A percentile compares a stretch with the other conserved stretches of the same genome.
These are phyloP conservation scores for Aspergillus ochraceoroseus DNA, from an alignment of 2,329 filamentous ascomycete genomes.

Conservation along the genomic window DNA sequence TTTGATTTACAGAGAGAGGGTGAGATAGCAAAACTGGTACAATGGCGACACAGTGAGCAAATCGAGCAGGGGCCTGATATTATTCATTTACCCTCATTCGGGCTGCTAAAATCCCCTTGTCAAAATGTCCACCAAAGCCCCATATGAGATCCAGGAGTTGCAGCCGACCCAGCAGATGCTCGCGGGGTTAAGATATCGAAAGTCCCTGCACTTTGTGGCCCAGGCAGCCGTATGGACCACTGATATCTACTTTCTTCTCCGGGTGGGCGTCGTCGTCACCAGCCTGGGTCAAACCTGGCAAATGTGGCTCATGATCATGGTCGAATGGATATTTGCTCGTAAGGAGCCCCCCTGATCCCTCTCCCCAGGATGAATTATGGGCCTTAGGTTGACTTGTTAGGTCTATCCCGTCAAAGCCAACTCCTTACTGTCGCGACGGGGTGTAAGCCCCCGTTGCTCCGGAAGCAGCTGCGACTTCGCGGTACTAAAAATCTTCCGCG, in stretches of 20 bases:
- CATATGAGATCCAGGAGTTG: conserved; percentile 22
- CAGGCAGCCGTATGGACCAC: conserved; percentile 19
- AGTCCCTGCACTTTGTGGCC: conserved; percentile 16
- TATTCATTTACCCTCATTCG: no score
- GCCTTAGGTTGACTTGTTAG: conserved; percentile 13
- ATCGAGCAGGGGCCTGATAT: no score
- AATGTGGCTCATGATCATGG: conserved; percentile 26
- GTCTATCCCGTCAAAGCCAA: conserved; percentile 24
- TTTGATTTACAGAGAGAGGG: no score
- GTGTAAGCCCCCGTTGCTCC: conserved; percentile 13
- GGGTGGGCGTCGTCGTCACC: conserved; percentile 16
- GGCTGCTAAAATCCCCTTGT: no score
- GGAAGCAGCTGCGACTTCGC: conserved; percentile 23
- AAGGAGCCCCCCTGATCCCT: conserved; percentile 4
- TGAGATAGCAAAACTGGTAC: no score
- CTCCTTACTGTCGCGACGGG: conserved; percentile 23
- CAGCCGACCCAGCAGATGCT: conserved; percentile 17
- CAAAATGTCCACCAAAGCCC: background rate
- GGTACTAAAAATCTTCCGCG: conserved; percentile 45
- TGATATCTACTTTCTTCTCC: conserved; percentile 22
- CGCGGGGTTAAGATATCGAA: conserved; percentile 18
- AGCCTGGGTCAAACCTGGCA: conserved; percentile 20
- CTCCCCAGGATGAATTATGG: background rate
- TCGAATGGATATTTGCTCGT: conserved; percentile 28
- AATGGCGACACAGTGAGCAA: no score